Conservation (phyloP, 208 protist genomes). For the Pavlovales sp. region DNA sequence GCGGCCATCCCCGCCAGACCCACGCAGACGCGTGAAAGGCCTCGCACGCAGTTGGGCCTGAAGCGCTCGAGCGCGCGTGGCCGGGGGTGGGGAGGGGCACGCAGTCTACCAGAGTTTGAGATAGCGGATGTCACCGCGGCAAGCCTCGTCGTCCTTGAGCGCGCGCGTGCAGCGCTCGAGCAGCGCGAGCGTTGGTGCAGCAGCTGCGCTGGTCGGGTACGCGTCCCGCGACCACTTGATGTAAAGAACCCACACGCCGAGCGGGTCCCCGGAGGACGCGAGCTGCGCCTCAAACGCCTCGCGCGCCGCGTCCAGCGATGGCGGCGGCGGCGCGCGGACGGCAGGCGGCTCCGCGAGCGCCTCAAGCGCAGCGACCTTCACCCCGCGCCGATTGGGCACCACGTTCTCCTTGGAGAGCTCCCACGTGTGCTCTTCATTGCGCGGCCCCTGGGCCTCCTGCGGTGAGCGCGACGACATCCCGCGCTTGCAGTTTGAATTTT, state of each 20-base stretch:
- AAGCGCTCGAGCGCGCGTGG: no score
- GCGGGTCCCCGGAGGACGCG: background rate
- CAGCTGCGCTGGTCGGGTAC: background rate
- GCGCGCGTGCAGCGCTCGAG: conserved; percentile 15
- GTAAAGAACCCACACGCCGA: background rate
- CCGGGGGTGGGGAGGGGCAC: no score
- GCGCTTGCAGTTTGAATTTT: no score
- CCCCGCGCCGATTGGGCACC: background rate
- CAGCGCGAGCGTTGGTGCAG: background rate
- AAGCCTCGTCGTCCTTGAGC: background rate
- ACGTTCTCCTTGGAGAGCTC: conserved; percentile 30
- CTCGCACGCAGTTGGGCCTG: no score
- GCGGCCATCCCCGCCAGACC: no score
- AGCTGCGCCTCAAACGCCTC: background rate
- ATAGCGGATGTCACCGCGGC: background rate
- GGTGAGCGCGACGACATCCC: no score
- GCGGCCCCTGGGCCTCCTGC: no score
- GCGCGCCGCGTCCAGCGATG: no score
- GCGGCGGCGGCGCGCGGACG: background rate
- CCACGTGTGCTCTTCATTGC: conserved; percentile 8
- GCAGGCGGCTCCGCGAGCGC: background rate
- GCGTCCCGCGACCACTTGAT: conserved; percentile 3
- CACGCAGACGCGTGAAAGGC: no score
- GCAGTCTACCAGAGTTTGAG: no score
- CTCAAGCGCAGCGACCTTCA: background rate